Percentiles rank a stretch among this genome's conserved stretches.
phyloP scores from a whole-genome alignment of 345 rosid species.

The Combretum micranthum region DNA sequence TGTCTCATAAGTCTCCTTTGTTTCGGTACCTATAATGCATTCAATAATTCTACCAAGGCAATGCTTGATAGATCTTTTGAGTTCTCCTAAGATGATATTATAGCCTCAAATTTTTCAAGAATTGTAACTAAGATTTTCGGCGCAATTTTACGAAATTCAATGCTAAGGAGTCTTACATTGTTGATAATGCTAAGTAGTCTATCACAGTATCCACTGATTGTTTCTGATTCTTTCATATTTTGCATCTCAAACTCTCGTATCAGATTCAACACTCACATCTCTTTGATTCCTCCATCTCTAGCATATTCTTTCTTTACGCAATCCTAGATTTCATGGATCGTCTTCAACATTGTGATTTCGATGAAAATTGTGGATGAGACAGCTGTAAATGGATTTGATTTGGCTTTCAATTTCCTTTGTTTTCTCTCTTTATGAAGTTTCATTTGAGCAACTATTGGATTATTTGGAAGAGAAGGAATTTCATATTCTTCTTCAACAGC shows the following conservation, averaged over 20 bases:
- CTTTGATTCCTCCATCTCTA: not conserved
- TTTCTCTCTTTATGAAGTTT: too few species aligned
- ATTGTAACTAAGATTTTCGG: slow-evolving; percentile 6
- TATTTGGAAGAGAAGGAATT: too few species aligned
- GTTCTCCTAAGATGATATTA: not conserved
- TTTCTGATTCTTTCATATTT: slow-evolving; percentile 2
- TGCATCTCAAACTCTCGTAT: slow-evolving; percentile 7
- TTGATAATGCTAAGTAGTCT: not conserved
- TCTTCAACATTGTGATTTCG: not conserved
- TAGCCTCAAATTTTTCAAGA: not conserved
- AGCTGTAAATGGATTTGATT: too few species aligned
- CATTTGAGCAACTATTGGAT: too few species aligned
- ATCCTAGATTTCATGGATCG: slow-evolving; percentile 9
- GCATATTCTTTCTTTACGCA: slow-evolving; percentile 8
- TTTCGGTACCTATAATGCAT: too few species aligned
- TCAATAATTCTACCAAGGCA: not conserved
- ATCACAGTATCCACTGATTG: not conserved
- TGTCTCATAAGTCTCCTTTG: too few species aligned
- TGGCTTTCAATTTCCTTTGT: too few species aligned
- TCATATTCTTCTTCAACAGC: slow-evolving; percentile 6
- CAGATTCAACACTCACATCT: slow-evolving; percentile 9
- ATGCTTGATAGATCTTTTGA: slow-evolving; percentile 6
- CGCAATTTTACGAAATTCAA: not conserved
- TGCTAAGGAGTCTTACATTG: not conserved
- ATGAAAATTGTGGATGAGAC: slow-evolving; percentile 10